Conservation (phyloP, 129 eudicot genomes). For the Calendula officinalis region DNA sequence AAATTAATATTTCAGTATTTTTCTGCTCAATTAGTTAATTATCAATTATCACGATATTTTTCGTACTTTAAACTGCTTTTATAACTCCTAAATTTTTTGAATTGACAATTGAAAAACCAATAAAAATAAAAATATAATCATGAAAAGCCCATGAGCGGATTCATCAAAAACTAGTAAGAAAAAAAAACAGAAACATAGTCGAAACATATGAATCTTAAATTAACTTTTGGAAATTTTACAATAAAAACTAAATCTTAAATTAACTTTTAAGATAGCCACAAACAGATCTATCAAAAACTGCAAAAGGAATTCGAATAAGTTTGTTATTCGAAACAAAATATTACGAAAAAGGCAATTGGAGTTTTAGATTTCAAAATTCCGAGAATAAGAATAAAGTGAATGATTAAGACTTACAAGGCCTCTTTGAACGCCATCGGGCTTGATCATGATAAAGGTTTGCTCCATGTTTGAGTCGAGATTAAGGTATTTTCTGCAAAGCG, state of each 20-base stretch:
- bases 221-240: background rate
- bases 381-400: conserved; percentile 16
- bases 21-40: background rate
- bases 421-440: conserved; percentile 90
- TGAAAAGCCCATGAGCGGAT: too few species aligned
- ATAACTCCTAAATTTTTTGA: too few species aligned
- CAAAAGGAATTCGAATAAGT: background rate
- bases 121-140: too few species aligned
- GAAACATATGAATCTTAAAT: background rate
- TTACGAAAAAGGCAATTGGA: background rate
- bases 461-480: conserved; percentile 43
- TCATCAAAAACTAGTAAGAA: background rate
- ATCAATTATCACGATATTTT: background rate
- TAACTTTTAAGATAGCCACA: background rate
- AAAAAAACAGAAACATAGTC: background rate
- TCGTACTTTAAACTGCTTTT: background rate
- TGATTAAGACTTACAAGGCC: conserved; percentile 48
- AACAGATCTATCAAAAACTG: conserved; percentile 2
- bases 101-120: too few species aligned
- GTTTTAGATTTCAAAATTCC: background rate
- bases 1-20: too few species aligned
- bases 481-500: conserved; percentile 5
- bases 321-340: background rate
- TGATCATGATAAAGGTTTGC: conserved; percentile 86
- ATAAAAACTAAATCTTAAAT: background rate